A percentile compares a stretch with the other conserved stretches of the same genome.
Conservation (phyloP, 2,329 filamentous ascomycete genomes). For the Akanthomyces dipterigenus region DNA sequence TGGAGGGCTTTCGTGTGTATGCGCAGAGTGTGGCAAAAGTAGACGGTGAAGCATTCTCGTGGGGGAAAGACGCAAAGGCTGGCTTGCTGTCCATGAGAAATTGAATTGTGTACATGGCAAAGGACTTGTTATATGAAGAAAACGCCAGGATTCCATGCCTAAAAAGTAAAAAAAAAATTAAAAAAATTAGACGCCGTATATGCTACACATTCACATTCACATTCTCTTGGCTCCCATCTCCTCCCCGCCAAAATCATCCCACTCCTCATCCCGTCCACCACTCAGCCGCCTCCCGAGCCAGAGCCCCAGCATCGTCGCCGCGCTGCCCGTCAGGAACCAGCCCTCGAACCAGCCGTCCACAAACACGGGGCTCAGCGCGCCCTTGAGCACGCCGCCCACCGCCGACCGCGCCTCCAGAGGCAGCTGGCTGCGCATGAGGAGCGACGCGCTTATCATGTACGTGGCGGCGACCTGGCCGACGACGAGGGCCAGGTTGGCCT, state of each 20-base stretch:
- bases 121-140: background rate
- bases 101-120: background rate
- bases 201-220: slow-evolving; percentile 13
- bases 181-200: slow-evolving; percentile 6
- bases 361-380: slow-evolving; percentile 57
- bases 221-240: slow-evolving; percentile 66
- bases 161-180: slow-evolving; percentile 10
- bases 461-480: slow-evolving; percentile 77
- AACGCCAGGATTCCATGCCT: background rate
- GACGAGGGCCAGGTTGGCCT: slow-evolving; percentile 71
- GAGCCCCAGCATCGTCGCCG: slow-evolving; percentile 61
- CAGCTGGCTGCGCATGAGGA: slow-evolving; percentile 72
- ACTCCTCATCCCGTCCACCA: slow-evolving; percentile 43
- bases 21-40: background rate
- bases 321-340: slow-evolving; percentile 69
- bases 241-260: slow-evolving; percentile 54
- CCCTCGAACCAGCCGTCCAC: slow-evolving; percentile 77
- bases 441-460: slow-evolving; percentile 74
- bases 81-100: too few species aligned
- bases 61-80: background rate
- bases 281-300: slow-evolving; percentile 61
- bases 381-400: slow-evolving; percentile 70
- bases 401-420: slow-evolving; percentile 70
- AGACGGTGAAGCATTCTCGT: background rate
- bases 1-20: slow-evolving; percentile 27